Percentiles rank a stretch among this genome's conserved stretches.
Evolutionary conservation across 2,329 filamentous ascomycete species (phyloP).

Genomic region (Byssochlamys sp.): DNA sequence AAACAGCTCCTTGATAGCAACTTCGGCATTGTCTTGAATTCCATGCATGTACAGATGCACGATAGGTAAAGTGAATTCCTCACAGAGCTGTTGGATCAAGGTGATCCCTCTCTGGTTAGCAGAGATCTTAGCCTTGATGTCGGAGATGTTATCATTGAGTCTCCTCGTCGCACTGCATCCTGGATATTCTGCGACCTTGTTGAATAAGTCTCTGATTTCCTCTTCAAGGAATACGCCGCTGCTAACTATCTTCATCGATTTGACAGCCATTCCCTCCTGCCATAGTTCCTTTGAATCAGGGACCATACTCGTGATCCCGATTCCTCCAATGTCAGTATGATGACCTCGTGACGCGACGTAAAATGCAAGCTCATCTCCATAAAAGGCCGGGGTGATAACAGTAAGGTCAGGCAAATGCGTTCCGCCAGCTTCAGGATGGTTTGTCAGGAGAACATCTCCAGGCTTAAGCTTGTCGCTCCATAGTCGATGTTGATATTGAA

Average conservation of each 20-base stretch:
- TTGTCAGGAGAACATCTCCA: slow-evolving; percentile 69
- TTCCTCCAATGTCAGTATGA: slow-evolving; percentile 70
- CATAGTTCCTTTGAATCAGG: slow-evolving; percentile 36
- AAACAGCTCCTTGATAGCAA: slow-evolving; percentile 59
- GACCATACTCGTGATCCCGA: slow-evolving; percentile 64
- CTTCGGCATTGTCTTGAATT: slow-evolving; percentile 68
- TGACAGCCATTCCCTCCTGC: slow-evolving; percentile 49
- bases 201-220: slow-evolving; percentile 56
- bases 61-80: slow-evolving; percentile 61
- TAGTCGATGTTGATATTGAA: slow-evolving; percentile 63
- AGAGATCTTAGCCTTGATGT: slow-evolving; percentile 71
- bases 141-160: slow-evolving; percentile 67
- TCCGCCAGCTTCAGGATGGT: slow-evolving; percentile 74
- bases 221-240: slow-evolving; percentile 65
- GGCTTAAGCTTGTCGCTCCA: slow-evolving; percentile 64
- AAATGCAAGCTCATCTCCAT: slow-evolving; percentile 65
- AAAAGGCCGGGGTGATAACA: slow-evolving; percentile 65
- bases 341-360: slow-evolving; percentile 68
- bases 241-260: slow-evolving; percentile 58
- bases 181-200: slow-evolving; percentile 60
- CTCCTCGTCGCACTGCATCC: slow-evolving; percentile 67
- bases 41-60: slow-evolving; percentile 70
- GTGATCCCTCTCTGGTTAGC: slow-evolving; percentile 74
- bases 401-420: slow-evolving; percentile 74
- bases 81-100: slow-evolving; percentile 59